Evolutionary conservation across 257 asterid genomes (phyloP).

Genomic region (Plantago ovata): DNA sequence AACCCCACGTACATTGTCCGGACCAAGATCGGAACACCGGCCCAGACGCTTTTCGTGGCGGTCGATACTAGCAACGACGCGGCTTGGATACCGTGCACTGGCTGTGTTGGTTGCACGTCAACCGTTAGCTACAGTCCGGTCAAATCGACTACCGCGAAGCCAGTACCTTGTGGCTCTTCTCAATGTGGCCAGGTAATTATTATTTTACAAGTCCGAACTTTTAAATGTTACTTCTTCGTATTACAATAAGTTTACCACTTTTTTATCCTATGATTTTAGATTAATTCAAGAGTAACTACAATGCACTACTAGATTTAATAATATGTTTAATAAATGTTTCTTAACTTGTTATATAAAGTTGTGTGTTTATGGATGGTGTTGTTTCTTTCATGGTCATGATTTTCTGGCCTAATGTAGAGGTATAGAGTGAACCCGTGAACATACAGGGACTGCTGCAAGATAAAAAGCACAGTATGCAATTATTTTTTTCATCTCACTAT

Average conservation of each 20-base stretch:
- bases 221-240: too few relatives aligned
- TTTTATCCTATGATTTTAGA: too few relatives aligned
- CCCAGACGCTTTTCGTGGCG: conserved; percentile 49
- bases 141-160: conserved; percentile 33
- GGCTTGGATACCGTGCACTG: conserved; percentile 59
- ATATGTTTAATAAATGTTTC: too few relatives aligned
- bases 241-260: too few relatives aligned
- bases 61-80: conserved; percentile 60
- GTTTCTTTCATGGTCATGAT: neutral
- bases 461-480: too few relatives aligned
- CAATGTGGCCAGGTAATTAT: conserved; percentile 44
- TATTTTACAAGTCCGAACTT: too few relatives aligned
- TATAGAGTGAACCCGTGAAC: conserved; percentile 13
- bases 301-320: too few relatives aligned
- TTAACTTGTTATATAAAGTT: too few relatives aligned
- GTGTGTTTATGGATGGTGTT: neutral
- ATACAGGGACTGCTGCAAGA: neutral
- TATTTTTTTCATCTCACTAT: too few relatives aligned
- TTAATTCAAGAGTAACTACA: too few relatives aligned
- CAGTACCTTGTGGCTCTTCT: conserved; percentile 39
- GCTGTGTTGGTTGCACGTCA: conserved; percentile 54
- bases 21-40: conserved; percentile 58
- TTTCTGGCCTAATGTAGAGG: neutral
- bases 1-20: conserved; percentile 56
- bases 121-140: conserved; percentile 24